These are phyloP conservation scores for Pyronema domesticum DNA, from an alignment of 495 filamentous ascomycete species.

Conservation along the genomic window DNA sequence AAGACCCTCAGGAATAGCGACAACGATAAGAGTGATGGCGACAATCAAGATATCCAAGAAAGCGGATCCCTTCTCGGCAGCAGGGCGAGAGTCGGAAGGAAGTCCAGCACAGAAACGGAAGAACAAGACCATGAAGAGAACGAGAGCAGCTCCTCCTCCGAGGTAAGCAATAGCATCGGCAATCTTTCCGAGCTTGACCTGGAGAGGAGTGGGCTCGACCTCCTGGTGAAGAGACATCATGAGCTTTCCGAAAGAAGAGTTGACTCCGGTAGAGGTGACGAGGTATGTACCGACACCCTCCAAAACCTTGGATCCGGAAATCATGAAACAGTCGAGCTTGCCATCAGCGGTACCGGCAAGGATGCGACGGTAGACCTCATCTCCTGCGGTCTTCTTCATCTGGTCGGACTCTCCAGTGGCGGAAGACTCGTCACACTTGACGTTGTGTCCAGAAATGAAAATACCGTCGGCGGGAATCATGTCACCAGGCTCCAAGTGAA, in stretches of 20 bases:
- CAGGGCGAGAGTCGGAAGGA: slow-evolving; percentile 32
- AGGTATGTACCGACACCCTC: slow-evolving; percentile 79
- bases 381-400: slow-evolving; percentile 49
- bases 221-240: slow-evolving; percentile 87
- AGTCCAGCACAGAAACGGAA: slow-evolving; percentile 70
- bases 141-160: slow-evolving; percentile 55
- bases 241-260: slow-evolving; percentile 79
- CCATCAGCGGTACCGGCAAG: slow-evolving; percentile 53
- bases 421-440: slow-evolving; percentile 69
- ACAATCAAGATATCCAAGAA: slow-evolving; percentile 92
- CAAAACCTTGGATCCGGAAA: slow-evolving; percentile 80
- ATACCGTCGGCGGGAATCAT: slow-evolving; percentile 62
- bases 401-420: slow-evolving; percentile 76
- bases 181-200: slow-evolving; percentile 77
- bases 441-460: slow-evolving; percentile 49
- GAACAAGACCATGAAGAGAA: slow-evolving; percentile 81
- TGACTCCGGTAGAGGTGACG: slow-evolving; percentile 71
- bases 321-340: slow-evolving; percentile 86
- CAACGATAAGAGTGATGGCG: slow-evolving; percentile 85
- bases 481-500: slow-evolving; percentile 59
- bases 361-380: slow-evolving; percentile 68
- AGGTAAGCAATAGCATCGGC: slow-evolving; percentile 91
- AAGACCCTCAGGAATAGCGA: slow-evolving; percentile 85
- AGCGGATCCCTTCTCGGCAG: slow-evolving; percentile 62
- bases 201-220: slow-evolving; percentile 81